phyloP scores from a whole-genome alignment of 306 rosid species.

The Oemleria cerasiformis region DNA sequence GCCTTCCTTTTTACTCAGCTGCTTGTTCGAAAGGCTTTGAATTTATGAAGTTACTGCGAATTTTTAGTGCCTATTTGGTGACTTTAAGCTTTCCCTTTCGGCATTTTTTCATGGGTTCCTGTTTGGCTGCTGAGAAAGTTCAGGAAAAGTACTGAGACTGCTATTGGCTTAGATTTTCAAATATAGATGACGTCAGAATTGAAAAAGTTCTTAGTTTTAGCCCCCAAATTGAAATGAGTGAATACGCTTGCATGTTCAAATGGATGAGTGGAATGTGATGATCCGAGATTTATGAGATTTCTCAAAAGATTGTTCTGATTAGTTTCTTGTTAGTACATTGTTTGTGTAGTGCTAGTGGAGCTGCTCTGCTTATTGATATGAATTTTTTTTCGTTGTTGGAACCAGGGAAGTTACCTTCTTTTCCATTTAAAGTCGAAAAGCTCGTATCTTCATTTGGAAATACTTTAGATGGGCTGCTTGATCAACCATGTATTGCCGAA shows the following conservation, averaged over 20 bases:
- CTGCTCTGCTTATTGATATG: conserved; percentile 6
- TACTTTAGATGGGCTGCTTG: conserved; percentile 15
- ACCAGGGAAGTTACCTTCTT: conserved; percentile 54
- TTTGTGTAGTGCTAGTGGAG: not conserved
- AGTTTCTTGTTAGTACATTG: not conserved
- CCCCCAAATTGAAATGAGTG: conserved; percentile 1
- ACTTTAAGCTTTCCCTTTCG: not conserved
- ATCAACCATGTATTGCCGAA: conserved; percentile 26
- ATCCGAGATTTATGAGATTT: not conserved
- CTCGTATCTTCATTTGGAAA: conserved; percentile 32
- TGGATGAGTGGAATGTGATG: not conserved
- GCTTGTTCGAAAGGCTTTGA: not conserved
- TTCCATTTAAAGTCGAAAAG: conserved; percentile 41
- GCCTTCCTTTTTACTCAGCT: not conserved
- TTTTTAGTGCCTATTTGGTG: not conserved
- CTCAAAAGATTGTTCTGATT: not conserved
- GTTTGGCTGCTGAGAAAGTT: not conserved
- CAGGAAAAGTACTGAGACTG: not conserved
- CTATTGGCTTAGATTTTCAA: not conserved
- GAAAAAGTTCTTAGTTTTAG: not conserved
- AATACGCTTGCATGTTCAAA: not conserved
- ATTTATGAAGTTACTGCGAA: not conserved
- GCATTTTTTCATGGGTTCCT: not conserved
- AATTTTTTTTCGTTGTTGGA: conserved; percentile 20
- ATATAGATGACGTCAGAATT: not conserved